A percentile compares a stretch with the other conserved stretches of the same genome.
Evolutionary conservation across 2,329 filamentous ascomycete genomes (phyloP).

Genomic region (Zelopaecilomyces penicillatus): DNA sequence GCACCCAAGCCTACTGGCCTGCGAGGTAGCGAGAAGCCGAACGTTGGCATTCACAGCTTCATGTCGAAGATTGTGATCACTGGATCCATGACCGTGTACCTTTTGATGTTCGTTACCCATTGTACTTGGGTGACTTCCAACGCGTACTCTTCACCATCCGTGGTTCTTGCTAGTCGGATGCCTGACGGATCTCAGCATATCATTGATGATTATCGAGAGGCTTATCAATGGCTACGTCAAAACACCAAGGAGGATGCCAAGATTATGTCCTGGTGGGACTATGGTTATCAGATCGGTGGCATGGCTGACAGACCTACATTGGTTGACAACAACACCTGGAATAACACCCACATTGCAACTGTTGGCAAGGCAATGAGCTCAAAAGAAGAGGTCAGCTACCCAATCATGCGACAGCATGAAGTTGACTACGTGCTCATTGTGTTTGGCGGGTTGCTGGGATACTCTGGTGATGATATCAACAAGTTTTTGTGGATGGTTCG

Average conservation of each 20-base stretch:
- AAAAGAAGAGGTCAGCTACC: constrained; percentile 93
- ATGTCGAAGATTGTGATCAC: constrained; percentile 75
- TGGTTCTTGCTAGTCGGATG: constrained; percentile 84
- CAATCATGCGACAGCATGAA: constrained; percentile 96
- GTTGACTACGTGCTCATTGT: constrained; percentile 98
- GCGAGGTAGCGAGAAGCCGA: constrained; percentile 60
- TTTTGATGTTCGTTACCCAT: constrained; percentile 90
- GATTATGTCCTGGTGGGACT: constrained; percentile 99
- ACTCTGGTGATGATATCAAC: constrained; percentile 98
- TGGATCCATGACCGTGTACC: constrained; percentile 64
- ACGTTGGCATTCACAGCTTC: constrained; percentile 75
- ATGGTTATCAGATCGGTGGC: constrained; percentile 98
- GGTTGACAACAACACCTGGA: constrained; percentile 99
- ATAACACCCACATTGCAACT: constrained; percentile 98
- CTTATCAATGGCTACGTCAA: constrained; percentile 98
- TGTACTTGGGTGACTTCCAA: constrained; percentile 99
- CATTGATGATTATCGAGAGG: constrained; percentile 98
- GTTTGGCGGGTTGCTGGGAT: constrained; percentile 90
- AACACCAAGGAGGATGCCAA: constrained; percentile 94
- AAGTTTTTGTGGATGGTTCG: constrained; percentile 99
- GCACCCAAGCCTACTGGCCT: constrained; percentile 45
- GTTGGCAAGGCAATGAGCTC: constrained; percentile 99
- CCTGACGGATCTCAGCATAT: constrained; percentile 96
- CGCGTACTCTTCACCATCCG: constrained; percentile 95
- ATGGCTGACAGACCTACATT: constrained; percentile 97